phyloP scores from a whole-genome alignment of 106 monocot species.

The Platanthera zijinensis region DNA sequence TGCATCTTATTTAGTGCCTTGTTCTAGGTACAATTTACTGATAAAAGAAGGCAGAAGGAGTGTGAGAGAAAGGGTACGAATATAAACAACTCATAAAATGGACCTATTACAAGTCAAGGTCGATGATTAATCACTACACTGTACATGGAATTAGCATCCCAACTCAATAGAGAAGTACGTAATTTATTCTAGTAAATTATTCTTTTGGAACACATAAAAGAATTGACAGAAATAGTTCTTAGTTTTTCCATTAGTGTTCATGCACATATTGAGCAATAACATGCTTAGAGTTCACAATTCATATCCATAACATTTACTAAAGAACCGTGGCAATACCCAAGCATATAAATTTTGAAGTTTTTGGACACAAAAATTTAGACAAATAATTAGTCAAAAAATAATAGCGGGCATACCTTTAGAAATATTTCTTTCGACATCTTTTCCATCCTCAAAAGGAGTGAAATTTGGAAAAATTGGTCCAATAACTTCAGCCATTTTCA shows the following conservation, averaged over 20 bases:
- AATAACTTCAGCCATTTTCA: not conserved
- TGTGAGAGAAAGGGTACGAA: not conserved
- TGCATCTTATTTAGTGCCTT: not conserved
- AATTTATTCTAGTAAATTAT: not conserved
- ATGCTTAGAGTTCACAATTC: not conserved
- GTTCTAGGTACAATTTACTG: not conserved
- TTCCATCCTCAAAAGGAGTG: not conserved
- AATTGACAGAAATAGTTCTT: not conserved
- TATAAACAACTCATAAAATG: not conserved
- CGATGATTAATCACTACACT: not conserved
- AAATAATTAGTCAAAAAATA: not conserved
- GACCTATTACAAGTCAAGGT: not conserved
- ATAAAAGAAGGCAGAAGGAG: not conserved
- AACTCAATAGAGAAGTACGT: not conserved
- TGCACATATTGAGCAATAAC: not conserved
- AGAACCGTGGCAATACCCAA: not conserved
- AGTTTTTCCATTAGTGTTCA: not conserved
- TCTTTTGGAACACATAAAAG: not conserved
- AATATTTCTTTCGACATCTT: not conserved
- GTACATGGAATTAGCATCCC: not conserved
- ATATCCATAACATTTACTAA: not conserved
- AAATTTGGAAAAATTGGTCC: constrained; percentile 2
- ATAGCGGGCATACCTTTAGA: not conserved
- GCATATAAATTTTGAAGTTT: not conserved
- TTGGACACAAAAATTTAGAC: not conserved